phyloP scores from a whole-genome alignment of 2,329 filamentous ascomycete genomes.

The Claviceps pazoutovae region DNA sequence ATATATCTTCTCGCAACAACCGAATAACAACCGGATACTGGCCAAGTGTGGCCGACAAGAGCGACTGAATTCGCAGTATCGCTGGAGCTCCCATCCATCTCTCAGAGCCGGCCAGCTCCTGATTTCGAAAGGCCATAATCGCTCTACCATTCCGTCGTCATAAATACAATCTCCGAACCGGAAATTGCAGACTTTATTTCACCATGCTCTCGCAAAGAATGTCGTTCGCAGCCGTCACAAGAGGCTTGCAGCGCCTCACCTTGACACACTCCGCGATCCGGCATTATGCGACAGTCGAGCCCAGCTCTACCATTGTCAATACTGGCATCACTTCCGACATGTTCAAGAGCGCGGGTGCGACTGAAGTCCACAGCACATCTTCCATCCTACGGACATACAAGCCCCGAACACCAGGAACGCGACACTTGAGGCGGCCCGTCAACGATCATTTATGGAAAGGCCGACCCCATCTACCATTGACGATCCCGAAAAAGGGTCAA shows the following conservation, averaged over 20 bases:
- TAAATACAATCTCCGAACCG: too few relatives aligned
- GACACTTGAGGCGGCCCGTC: conserved; percentile 81
- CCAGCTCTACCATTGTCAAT: conserved; percentile 9
- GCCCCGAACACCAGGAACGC: conserved; percentile 79
- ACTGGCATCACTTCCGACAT: conserved; percentile 10
- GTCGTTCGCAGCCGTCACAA: conserved; percentile 15
- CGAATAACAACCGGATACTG: not conserved
- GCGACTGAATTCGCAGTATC: too few relatives aligned
- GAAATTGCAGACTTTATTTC: too few relatives aligned
- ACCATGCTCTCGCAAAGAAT: conserved; percentile 19
- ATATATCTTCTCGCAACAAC: not conserved
- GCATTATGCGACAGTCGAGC: conserved; percentile 17
- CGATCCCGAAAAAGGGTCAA: conserved; percentile 84
- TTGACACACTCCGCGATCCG: conserved; percentile 15
- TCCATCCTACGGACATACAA: conserved; percentile 69
- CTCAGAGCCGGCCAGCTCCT: not conserved
- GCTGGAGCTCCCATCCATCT: not conserved
- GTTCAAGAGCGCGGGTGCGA: conserved; percentile 3
- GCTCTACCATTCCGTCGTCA: not conserved
- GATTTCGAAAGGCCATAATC: not conserved
- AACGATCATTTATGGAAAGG: conserved; percentile 98
- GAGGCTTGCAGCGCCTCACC: conserved; percentile 16
- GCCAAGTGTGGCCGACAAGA: too few relatives aligned
- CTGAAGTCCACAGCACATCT: conserved; percentile 15
- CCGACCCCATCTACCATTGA: conserved; percentile 66